Evolutionary conservation across 176 grass and related monocot genomes (phyloP), one percentile per base, ranked within the genome.

Genomic region (Cocos nucifera): DNA sequence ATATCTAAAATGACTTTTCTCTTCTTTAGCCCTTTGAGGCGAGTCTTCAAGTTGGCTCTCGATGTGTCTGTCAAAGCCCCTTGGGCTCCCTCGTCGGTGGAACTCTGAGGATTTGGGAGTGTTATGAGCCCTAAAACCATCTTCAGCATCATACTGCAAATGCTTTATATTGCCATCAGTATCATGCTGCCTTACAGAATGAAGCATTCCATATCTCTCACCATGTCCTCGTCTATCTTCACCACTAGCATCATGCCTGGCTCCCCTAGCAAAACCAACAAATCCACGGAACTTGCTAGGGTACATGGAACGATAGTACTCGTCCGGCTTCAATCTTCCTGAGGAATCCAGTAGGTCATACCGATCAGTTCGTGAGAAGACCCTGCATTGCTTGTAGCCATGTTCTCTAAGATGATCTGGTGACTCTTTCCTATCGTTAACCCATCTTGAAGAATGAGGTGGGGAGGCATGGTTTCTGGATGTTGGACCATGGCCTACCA

Each of bases 351-450:
- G 60, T 54, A 54, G 57, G 50, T 80, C 76, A 67, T 80, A 79
- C 62, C 69, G 77, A 27, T 74, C 54, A 61, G 69, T 78, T 50
- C 57, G 72, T 70, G 79, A 78, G 4, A 70, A 56, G 48, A 66
- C 53, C 67, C 62, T 79, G 74, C 60, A 75, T 28, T 21, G 76
- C 66, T 78, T 82, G 48, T 75, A 72, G 44, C 54, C 73, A 62
- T 80, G 74, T 72, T 80, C 78, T 77, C 78, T 73, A 64, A 79
- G 59, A 78, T 78, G 70, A 54, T 65, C 76, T 15, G 78, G 61
- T 51, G 83, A 84, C 55, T 62, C 57, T 4, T 69, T 90, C 76
- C 93, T 92, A 67, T 80, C 79, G 28, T 83, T 81, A 84, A 77
- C 75, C 83, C 92, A 97, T 61, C 84, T 74, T 44, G 80, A 78